Base-by-base conservation (phyloP, 23 red algal genomes). In the Chondrus crispus region DNA sequence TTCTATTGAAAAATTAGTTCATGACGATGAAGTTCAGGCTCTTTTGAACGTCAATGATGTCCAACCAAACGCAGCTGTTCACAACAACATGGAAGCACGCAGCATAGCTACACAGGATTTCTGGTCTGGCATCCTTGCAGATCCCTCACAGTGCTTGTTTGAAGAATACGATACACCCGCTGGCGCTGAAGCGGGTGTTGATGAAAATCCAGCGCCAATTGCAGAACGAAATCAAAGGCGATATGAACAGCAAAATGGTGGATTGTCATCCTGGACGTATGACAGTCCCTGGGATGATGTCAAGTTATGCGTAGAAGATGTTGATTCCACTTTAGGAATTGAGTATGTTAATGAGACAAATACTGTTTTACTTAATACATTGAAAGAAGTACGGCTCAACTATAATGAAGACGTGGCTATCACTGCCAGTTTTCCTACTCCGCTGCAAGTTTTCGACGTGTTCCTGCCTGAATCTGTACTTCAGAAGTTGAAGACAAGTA, bases 261-360 rank as follows among this genome's bases (percentile, higher is more conserved):
- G 79, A 39, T 54, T 83, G 36, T 54, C 52, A 32, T 47, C 49
- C 22, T 83, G 79, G 79, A 83, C 47, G n/a, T 83, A 62, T 62
- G 79, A 47, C 42, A 32, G 28, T n/a, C 49, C 79, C 22, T 83
- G 57, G 30, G 79, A 62, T 10, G 79, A 83, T 54, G 2, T 83
- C 57, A 1, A 55, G 62, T 62, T 83, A 26, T 28, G 4, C 16
- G 28, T 83, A 19, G 54, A 83, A 38, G 54, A 83, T 41, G 52
- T 53, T 2, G 79, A 83, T 32, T 47, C 30, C 57, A 60, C 42
- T 62, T 55, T 83, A 36, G 79, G 48, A 2, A 35, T 38, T 58
- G 2, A 53, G 13, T 83, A 2, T 83, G 47, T 57, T 22, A 26
- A 39, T 4, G 79, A 83, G 62, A 54, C 53, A 58, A 83, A 83